Evolutionary conservation across 208 protist genomes (phyloP), one percentile per base, ranked within the genome.

Genomic region (Giardia duodenalis): DNA sequence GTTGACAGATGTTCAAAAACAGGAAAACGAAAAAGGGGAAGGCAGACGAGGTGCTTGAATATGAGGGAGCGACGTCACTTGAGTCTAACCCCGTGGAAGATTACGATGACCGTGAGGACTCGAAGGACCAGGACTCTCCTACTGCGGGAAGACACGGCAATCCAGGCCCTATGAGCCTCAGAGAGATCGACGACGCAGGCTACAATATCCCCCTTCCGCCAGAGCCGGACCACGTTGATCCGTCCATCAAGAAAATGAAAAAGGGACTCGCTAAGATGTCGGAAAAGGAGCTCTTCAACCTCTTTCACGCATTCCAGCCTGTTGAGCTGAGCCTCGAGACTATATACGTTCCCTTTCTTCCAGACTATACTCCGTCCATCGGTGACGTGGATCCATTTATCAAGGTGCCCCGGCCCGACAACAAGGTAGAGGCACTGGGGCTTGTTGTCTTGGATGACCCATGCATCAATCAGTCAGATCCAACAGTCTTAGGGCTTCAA

Each of bases 361-460:
- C n/a, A 67, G 88, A 91, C 2, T 91, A 91, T n/a, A 47, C n/a
- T 2, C 88, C 88, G 2, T 91, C 88, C 2, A 91, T 91, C 10
- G 88, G 88, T 42, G 88, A 91, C 19, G 88, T 91, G 10, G 88
- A 91, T 48, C 88, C 88, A 46, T 91, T 47, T 48, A 91, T 91
- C 45, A 91, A 91, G 45, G 10, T 91, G 43, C 10, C 10, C 4
- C 0, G 88, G 47, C 88, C 88, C 2, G 88, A 91, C 47, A 47
- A 47, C n/a, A 47, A 3, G 45, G 45, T 91, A n/a, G 88, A 91
- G 19, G 0, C 2, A 67, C 2, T 91, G 10, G 88, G 88, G 1
- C 1, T 91, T 47, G 2, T 47, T 47, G 88, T 91, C 2, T 48
- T 91, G 4, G 88, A 91, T 47, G 88, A 91, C n/a, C 44, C 1